A percentile compares a stretch with the other conserved stretches of the same genome.
phyloP scores from a whole-genome alignment of 345 rosid genomes.

The Zanthoxylum bungeanum region DNA sequence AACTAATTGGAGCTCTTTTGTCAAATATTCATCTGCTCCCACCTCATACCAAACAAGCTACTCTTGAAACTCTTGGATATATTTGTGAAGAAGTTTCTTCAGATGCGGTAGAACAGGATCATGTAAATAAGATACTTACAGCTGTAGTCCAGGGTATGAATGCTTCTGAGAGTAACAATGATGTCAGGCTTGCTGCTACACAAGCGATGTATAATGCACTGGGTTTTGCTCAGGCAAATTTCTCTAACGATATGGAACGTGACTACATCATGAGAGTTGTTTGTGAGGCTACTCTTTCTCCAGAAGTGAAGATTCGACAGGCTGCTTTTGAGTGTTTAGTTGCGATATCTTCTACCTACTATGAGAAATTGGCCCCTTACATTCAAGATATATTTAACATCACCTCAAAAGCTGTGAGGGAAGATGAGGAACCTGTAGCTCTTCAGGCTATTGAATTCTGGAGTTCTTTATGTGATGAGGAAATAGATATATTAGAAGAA shows the following conservation, averaged over 20 bases:
- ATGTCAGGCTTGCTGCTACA: slow-evolving; percentile 31
- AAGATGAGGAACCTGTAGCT: slow-evolving; percentile 30
- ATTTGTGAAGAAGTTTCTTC: slow-evolving; percentile 76
- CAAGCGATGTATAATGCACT: slow-evolving; percentile 30
- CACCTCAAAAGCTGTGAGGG: slow-evolving; percentile 31
- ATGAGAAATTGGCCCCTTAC: slow-evolving; percentile 29
- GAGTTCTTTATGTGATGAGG: slow-evolving; percentile 36
- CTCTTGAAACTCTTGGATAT: slow-evolving; percentile 76
- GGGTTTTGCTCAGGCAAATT: slow-evolving; percentile 35
- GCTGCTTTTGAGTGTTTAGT: slow-evolving; percentile 35
- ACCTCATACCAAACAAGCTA: slow-evolving; percentile 66
- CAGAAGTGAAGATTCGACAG: slow-evolving; percentile 29
- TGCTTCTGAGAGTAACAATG: slow-evolving; percentile 25
- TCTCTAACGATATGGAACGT: slow-evolving; percentile 27
- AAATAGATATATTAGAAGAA: slow-evolving; percentile 38
- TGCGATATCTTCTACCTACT: slow-evolving; percentile 30
- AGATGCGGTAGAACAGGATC: slow-evolving; percentile 70
- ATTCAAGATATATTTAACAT: slow-evolving; percentile 28
- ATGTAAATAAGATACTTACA: slow-evolving; percentile 71
- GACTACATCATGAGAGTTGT: slow-evolving; percentile 37
- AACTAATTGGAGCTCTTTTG: slow-evolving; percentile 58
- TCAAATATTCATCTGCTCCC: slow-evolving; percentile 66
- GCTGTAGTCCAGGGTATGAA: slow-evolving; percentile 54
- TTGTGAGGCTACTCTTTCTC: slow-evolving; percentile 33
- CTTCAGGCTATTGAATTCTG: slow-evolving; percentile 35